A percentile compares a stretch with the other conserved stretches of the same genome.
phyloP scores from a whole-genome alignment of 331 rosid genomes.

The Ulmus americana region DNA sequence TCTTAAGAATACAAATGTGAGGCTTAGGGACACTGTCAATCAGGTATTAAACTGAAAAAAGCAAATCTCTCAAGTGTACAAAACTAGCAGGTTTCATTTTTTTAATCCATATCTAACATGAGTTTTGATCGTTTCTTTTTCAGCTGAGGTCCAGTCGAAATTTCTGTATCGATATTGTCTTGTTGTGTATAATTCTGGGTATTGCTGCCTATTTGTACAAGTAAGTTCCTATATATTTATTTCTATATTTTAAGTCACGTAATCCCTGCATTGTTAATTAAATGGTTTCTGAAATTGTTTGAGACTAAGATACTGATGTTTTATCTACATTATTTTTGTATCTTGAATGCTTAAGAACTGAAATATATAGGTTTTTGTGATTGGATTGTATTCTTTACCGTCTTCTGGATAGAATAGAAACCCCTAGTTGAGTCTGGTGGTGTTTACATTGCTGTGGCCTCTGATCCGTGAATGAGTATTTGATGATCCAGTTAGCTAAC shows the following conservation, averaged over 20 bases:
- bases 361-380: neutral
- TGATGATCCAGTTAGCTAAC: no score
- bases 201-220: constrained; percentile 97
- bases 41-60: constrained; percentile 46
- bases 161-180: constrained; percentile 88
- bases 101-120: constrained; percentile 20
- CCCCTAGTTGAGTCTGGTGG: no score
- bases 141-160: constrained; percentile 98
- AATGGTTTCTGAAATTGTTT: no score
- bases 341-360: neutral
- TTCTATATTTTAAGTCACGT: neutral
- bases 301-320: no score
- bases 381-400: no score
- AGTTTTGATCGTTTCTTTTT: constrained; percentile 27
- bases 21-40: constrained; percentile 86
- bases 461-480: no score
- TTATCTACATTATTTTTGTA: no score
- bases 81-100: constrained; percentile 12
- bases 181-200: constrained; percentile 83
- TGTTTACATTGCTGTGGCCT: neutral
- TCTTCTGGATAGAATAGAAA: no score
- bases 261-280: no score
- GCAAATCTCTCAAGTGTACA: constrained; percentile 9
- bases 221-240: constrained; percentile 47
- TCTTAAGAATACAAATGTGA: constrained; percentile 93